Base-by-base conservation (phyloP, 371 early-diverging fungal genomes). In the Syncephalastrum sp. region DNA sequence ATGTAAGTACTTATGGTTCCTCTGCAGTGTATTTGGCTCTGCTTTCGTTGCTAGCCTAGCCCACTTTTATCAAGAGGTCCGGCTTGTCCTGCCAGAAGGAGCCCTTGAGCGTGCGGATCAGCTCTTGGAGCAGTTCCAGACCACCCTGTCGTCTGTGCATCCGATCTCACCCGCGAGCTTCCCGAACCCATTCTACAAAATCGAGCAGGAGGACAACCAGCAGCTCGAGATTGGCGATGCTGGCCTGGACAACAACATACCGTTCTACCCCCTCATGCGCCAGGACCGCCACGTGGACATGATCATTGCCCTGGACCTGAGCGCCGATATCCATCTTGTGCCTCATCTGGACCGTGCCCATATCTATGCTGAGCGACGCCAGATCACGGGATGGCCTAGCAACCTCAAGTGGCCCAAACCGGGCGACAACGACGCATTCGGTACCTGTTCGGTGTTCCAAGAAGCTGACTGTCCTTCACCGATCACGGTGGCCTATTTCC, bases 201-300 rank as follows among this genome's bases (percentile, higher is more conserved):
- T 76, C 24, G 25, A 47, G 8, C 46, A 59, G 14, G 56, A 47
- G 0, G 54, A 64, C 29, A 49, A 50, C 4, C 53, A 42, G 27
- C 61, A 23, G 57, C 56, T 89, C 16, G 79, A 79, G 21, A 63
- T 88, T 29, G 84, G 86, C 72, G 91, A 91, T 64, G 88, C 88
- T 17, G 91, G 89, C 1, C 76, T 85, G 77, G 84, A 87, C 49
- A 91, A 89, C 65, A 89, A 91, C 53, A 67, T 88, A 21, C 89
- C 91, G 0, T 74, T 91, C 29, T 87, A 89, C 43, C 86, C 90
- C 27, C 59, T 91, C 13, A 61, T 86, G 14, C 72, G 88, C 8
- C 72, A 81, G 5, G 87, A 82, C 5, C 77, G 91, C 3, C 57
- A 77, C 21, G 82, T 89, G 0, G 91, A 91, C 62, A 68, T 87